phyloP scores from a whole-genome alignment of 768 basidiomycete genomes.

The Sporobolomyces phaffii region DNA sequence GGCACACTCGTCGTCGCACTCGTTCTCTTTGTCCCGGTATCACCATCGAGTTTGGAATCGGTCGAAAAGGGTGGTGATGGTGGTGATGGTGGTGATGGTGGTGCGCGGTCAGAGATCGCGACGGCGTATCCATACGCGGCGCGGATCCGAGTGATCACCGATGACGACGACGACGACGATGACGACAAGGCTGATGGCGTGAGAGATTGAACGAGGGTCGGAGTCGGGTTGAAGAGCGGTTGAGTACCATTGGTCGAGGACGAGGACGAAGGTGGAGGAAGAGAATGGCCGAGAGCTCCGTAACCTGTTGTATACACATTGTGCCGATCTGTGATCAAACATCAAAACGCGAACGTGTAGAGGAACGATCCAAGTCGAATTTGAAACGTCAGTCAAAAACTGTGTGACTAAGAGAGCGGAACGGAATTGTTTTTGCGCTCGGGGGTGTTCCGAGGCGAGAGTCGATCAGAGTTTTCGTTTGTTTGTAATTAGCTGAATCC shows the following conservation, averaged over 20 bases:
- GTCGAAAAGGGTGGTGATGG: neutral
- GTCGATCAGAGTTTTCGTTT: neutral
- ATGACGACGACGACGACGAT: too few relatives aligned
- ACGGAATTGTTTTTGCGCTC: too few relatives aligned
- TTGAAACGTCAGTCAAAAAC: too few relatives aligned
- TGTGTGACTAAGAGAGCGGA: too few relatives aligned
- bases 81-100: neutral
- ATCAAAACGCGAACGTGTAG: too few relatives aligned
- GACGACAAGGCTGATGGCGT: neutral
- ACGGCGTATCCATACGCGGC: constrained; percentile 27
- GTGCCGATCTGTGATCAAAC: constrained; percentile 26
- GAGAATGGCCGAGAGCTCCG: constrained; percentile 21
- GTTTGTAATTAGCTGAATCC: neutral
- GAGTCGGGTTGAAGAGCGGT: neutral
- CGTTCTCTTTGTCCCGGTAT: neutral
- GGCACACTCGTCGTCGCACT: too few relatives aligned
- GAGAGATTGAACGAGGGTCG: constrained; percentile 12
- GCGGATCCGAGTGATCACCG: constrained; percentile 21
- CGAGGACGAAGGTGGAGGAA: neutral
- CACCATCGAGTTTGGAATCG: neutral
- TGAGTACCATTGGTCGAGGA: too few relatives aligned
- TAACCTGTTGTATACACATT: constrained; percentile 29
- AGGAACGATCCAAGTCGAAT: too few relatives aligned
- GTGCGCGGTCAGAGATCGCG: constrained; percentile 12
- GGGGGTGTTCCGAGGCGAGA: too few relatives aligned